These are phyloP conservation scores for Gelatoporia subvermispora DNA, from an alignment of 768 basidiomycete genomes.

Conservation along the genomic window DNA sequence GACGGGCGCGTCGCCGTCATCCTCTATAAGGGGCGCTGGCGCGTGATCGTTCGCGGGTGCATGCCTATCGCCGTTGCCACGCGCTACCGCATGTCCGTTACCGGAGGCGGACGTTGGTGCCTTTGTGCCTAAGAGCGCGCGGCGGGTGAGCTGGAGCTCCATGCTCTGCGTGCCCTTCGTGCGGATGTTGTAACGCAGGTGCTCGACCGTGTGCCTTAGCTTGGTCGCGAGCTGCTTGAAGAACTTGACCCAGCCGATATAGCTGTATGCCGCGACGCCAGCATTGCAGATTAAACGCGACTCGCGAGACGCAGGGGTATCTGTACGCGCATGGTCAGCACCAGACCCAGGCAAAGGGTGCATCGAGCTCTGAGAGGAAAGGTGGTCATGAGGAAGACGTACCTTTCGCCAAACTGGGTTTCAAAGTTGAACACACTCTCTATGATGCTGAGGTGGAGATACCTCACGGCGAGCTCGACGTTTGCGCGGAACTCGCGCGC, in stretches of 20 bases:
- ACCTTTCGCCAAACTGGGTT: slow-evolving; percentile 50
- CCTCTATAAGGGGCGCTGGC: not conserved
- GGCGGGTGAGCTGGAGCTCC: slow-evolving; percentile 29
- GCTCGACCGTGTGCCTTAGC: slow-evolving; percentile 44
- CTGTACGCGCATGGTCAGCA: too few relatives aligned
- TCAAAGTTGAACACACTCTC: slow-evolving; percentile 60
- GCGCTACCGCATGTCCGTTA: too few relatives aligned
- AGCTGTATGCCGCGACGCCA: slow-evolving; percentile 55
- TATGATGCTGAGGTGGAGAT: slow-evolving; percentile 61
- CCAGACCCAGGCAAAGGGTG: too few relatives aligned
- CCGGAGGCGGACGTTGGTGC: too few relatives aligned
- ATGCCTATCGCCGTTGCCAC: too few relatives aligned
- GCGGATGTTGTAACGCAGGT: slow-evolving; percentile 56
- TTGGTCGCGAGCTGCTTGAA: slow-evolving; percentile 43
- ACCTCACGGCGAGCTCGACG: slow-evolving; percentile 54
- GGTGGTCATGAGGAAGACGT: slow-evolving; percentile 15
- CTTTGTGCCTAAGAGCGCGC: too few relatives aligned
- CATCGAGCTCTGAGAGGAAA: too few relatives aligned
- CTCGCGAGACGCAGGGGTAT: slow-evolving; percentile 79
- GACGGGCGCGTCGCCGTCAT: slow-evolving; percentile 10
- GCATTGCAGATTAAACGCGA: slow-evolving; percentile 78
- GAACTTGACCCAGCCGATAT: slow-evolving; percentile 45
- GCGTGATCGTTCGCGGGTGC: too few relatives aligned
- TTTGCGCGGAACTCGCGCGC: slow-evolving; percentile 55
- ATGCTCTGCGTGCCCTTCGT: slow-evolving; percentile 49